These are phyloP conservation scores for Aphanoascus verrucosus DNA, from an alignment of 2,329 filamentous ascomycete species.

Conservation along the genomic window DNA sequence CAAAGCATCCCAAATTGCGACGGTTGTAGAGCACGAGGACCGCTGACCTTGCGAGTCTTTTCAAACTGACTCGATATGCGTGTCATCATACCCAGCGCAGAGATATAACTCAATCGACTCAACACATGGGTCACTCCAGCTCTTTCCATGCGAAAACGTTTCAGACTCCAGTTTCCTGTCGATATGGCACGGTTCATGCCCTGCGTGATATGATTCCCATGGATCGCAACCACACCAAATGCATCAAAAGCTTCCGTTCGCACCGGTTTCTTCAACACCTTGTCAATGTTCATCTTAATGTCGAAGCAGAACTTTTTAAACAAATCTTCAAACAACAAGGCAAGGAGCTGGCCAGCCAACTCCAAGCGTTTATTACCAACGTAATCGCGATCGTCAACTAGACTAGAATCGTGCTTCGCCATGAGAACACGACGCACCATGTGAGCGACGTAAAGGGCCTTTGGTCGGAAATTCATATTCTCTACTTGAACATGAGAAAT, in stretches of 20 bases:
- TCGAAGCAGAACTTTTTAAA: slow-evolving; percentile 92
- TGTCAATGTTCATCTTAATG: slow-evolving; percentile 89
- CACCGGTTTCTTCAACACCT: slow-evolving; percentile 87
- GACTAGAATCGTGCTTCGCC: slow-evolving; percentile 75
- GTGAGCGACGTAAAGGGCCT: slow-evolving; percentile 89
- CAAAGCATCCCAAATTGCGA: slow-evolving; percentile 99
- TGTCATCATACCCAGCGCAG: slow-evolving; percentile 98
- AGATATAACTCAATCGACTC: slow-evolving; percentile 91
- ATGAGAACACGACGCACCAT: slow-evolving; percentile 96
- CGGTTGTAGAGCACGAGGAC: slow-evolving; percentile 87
- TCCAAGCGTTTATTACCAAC: slow-evolving; percentile 96
- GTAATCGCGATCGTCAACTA: slow-evolving; percentile 95
- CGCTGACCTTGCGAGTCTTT: slow-evolving; percentile 93
- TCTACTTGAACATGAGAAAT: slow-evolving; percentile 90
- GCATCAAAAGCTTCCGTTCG: slow-evolving; percentile 82
- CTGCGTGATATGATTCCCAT: slow-evolving; percentile 76
- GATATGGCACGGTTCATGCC: slow-evolving; percentile 95
- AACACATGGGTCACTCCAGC: slow-evolving; percentile 94
- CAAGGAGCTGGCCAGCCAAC: slow-evolving; percentile 84
- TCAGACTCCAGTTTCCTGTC: slow-evolving; percentile 94
- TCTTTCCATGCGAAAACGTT: slow-evolving; percentile 97
- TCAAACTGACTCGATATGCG: slow-evolving; percentile 97
- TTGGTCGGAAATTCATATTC: slow-evolving; percentile 89
- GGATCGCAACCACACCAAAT: slow-evolving; percentile 68
- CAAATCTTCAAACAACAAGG: slow-evolving; percentile 88